A percentile compares a stretch with the other conserved stretches of the same genome.
Conservation (phyloP, 805 yeast genomes). For the Lachancea sp. region DNA sequence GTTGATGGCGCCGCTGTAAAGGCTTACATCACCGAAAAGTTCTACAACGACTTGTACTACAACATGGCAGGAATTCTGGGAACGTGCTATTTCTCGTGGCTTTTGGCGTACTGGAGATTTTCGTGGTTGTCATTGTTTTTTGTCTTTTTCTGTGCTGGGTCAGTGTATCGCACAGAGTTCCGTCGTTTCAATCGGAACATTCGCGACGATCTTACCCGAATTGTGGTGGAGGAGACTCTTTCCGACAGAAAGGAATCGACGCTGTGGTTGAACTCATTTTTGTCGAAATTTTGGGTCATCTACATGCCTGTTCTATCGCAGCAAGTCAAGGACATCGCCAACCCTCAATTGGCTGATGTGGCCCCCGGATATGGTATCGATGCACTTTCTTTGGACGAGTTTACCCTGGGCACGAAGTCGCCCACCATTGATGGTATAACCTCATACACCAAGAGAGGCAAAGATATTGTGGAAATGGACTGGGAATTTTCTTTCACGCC, state of each 20-base stretch:
- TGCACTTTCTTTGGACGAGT: conserved; percentile 63
- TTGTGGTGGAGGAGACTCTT: conserved; percentile 54
- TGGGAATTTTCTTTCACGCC: conserved; percentile 81
- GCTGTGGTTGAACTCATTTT: conserved; percentile 73
- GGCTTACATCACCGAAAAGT: conserved; percentile 59
- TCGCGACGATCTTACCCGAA: conserved; percentile 69
- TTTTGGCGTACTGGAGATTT: conserved; percentile 53
- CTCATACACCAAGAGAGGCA: conserved; percentile 65
- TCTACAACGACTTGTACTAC: conserved; percentile 67
- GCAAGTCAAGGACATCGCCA: conserved; percentile 64
- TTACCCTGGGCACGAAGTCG: conserved; percentile 74
- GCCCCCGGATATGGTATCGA: conserved; percentile 84
- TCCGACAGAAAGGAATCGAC: conserved; percentile 64
- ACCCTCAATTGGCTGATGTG: conserved; percentile 57
- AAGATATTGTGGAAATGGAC: conserved; percentile 69
- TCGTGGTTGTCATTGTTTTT: conserved; percentile 58
- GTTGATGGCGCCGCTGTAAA: conserved; percentile 38
- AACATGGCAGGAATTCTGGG: conserved; percentile 60
- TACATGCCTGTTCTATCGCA: conserved; percentile 83
- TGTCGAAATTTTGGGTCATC: conserved; percentile 80
- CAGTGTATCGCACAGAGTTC: conserved; percentile 66
- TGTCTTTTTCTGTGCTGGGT: conserved; percentile 53
- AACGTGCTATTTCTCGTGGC: conserved; percentile 68
- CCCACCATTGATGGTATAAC: conserved; percentile 68
- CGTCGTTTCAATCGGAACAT: conserved; percentile 69